These are phyloP conservation scores for Peribolospora baueri DNA, from an alignment of 768 basidiomycete genomes.

Conservation along the genomic window DNA sequence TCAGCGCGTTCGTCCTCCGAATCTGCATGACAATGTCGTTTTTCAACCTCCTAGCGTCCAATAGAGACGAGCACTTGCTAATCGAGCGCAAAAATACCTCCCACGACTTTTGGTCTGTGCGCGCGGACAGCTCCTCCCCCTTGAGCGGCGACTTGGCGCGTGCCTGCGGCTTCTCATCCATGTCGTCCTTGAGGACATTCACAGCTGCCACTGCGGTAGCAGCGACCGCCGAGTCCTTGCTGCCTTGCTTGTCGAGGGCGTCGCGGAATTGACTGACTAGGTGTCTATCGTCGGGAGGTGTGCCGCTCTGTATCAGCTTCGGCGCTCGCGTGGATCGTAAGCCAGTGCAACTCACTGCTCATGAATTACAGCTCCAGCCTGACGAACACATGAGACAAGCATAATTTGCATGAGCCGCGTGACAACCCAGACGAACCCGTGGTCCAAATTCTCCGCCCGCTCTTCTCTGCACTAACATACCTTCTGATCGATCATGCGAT, in stretches of 20 bases:
- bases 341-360: constrained; percentile 30
- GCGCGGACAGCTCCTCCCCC: constrained; percentile 51
- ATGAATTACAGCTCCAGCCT: constrained; percentile 46
- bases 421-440: not conserved
- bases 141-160: not conserved
- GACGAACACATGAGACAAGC: not conserved
- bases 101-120: constrained; percentile 58
- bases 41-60: constrained; percentile 72
- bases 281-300: not conserved
- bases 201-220: too few relatives aligned
- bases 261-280: constrained; percentile 13
- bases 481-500: constrained; percentile 68
- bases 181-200: too few relatives aligned
- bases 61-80: constrained; percentile 46
- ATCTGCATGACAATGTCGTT: constrained; percentile 72
- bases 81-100: constrained; percentile 79
- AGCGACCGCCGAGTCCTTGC: not conserved
- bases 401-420: not conserved
- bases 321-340: not conserved
- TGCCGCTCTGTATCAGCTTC: not conserved
- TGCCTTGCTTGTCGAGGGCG: constrained; percentile 12
- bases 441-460: not conserved
- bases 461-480: constrained; percentile 27
- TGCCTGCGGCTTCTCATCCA: too few relatives aligned
- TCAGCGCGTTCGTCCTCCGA: constrained; percentile 43